Evolutionary conservation across 345 rosid species (phyloP), one percentile per base, ranked within the genome.

Genomic region (Gynandropsis gynandra): DNA sequence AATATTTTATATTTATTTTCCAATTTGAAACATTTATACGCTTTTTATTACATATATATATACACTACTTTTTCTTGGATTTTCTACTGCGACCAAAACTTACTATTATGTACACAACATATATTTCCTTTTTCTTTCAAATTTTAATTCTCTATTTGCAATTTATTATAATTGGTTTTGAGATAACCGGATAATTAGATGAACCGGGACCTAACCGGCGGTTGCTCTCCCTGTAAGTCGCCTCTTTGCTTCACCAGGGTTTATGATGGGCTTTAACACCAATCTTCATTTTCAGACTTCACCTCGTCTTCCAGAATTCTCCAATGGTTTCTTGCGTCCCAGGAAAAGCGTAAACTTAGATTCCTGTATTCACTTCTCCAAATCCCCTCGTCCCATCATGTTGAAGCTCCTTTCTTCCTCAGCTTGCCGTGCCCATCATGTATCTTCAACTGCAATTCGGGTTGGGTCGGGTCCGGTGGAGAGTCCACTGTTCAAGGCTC

Each of bases 391-490:
- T 32, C 64, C 49, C 16, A 66, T 73, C 33, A 83, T 83, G 93
- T 69, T 80, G 78, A 83, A 78, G 66, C 75, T 83, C 48, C 57
- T 80, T 33, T 72, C 92, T 9, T 70, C 83, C 8, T 51, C 76
- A 10, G 36, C 72, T 29, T 56, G 74, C 36, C 68, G 69, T 54
- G 69, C 47, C 31, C 42, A 69, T 56, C 76, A 73, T 38, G 39
- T 61, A 39, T 67, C 72, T 18, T 50, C 66, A 9, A 56, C 77
- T 16, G 59, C 77, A 16, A 63, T 57, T 56, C 65, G 74, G 58
- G 56, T 59, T 59, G 65, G 66, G 51, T 33, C 69, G 21, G 27
- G 35, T 42, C 17, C 54, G 16, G 66, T 56, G 47, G 55, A 54
- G 19, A 63, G 63, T 21, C 79, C 82, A 36, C 19, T 76, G 13